A percentile compares a stretch with the other conserved stretches of the same genome.
These are phyloP conservation scores for Rhexocercosporidium sp. DNA, from an alignment of 2,329 filamentous ascomycete genomes.

Conservation along the genomic window DNA sequence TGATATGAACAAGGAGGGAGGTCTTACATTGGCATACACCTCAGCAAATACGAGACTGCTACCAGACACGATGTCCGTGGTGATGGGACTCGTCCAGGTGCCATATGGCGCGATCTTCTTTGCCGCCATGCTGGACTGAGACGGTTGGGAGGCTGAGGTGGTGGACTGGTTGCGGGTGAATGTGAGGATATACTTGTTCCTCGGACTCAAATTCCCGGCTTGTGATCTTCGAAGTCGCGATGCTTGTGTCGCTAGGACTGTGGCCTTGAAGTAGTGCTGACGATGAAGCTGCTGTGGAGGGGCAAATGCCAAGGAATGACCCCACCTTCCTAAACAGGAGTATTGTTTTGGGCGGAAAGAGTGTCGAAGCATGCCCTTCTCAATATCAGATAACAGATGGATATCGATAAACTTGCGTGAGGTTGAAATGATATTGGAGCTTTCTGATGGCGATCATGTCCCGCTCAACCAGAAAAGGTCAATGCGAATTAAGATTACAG, in stretches of 20 bases:
- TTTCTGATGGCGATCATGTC: too few relatives aligned
- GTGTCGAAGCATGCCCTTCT: not conserved
- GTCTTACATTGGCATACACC: conserved; percentile 31
- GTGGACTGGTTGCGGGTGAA: not conserved
- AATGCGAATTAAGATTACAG: not conserved
- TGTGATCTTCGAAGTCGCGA: not conserved
- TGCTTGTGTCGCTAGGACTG: not conserved
- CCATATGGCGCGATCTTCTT: conserved; percentile 41
- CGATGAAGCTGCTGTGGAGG: not conserved
- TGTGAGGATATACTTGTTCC: not conserved
- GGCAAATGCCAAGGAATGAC: not conserved
- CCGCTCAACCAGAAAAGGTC: too few relatives aligned
- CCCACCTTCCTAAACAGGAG: conserved; percentile 17
- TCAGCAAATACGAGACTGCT: conserved; percentile 43
- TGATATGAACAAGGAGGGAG: conserved; percentile 10
- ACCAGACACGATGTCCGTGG: conserved; percentile 43
- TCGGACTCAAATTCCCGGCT: accelerated
- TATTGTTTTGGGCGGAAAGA: not conserved
- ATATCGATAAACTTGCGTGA: not conserved
- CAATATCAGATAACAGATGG: not conserved
- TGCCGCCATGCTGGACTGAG: conserved; percentile 16
- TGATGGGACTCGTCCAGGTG: conserved; percentile 47
- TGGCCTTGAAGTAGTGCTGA: not conserved
- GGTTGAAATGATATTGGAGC: not conserved
- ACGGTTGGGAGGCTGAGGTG: too few relatives aligned